Conservation (phyloP, 441 rosid genomes). For the Adansonia rubrostipa region DNA sequence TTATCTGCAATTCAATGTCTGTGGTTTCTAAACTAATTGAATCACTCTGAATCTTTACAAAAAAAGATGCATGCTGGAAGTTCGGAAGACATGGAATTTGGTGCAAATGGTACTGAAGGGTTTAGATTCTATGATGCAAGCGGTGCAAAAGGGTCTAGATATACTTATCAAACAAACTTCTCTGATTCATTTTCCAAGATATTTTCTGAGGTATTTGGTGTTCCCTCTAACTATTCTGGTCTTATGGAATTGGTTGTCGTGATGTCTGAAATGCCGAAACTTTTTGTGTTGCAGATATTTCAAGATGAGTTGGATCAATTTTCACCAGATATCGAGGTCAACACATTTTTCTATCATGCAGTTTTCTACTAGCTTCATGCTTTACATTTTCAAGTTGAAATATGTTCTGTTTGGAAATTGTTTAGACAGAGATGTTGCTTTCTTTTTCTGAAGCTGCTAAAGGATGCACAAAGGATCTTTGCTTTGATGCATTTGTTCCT, state of each 20-base stretch:
- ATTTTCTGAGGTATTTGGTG: conserved; percentile 72
- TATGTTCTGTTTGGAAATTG: conserved; percentile 18
- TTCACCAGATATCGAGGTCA: conserved; percentile 75
- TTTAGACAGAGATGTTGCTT: conserved; percentile 70
- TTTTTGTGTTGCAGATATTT: conserved; percentile 63
- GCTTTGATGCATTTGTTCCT: conserved; percentile 73
- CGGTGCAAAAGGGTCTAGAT: conserved; percentile 57
- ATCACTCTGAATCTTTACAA: conserved; percentile 27
- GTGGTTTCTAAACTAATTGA: conserved; percentile 26
- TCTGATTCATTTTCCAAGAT: conserved; percentile 84
- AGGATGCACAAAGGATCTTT: conserved; percentile 79
- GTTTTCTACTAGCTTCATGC: conserved; percentile 25
- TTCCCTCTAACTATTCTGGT: not conserved
- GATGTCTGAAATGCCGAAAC: conserved; percentile 32
- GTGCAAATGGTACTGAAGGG: conserved; percentile 54
- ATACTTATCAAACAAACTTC: conserved; percentile 61
- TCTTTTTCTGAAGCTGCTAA: conserved; percentile 84
- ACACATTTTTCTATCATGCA: conserved; percentile 27
- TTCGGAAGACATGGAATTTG: conserved; percentile 54
- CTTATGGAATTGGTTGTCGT: conserved; percentile 21
- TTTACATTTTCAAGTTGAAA: conserved; percentile 31
- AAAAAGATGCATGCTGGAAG: conserved; percentile 47
- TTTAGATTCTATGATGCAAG: conserved; percentile 55
- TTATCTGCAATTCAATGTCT: not conserved
- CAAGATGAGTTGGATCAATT: conserved; percentile 53